phyloP scores from a whole-genome alignment of 371 early-diverging fungal species.

The Nematocida sp. region DNA sequence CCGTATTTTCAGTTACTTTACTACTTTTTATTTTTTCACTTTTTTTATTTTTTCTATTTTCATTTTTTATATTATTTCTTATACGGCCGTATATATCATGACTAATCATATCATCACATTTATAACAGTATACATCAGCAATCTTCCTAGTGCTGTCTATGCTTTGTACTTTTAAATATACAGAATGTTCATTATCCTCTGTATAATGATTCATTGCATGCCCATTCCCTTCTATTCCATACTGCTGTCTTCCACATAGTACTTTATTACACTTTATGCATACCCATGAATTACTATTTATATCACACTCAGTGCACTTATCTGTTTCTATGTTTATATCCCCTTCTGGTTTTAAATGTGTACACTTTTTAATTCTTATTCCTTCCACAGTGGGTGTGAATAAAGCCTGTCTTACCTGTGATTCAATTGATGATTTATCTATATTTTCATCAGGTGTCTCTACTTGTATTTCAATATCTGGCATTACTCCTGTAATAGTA shows the following conservation, averaged over 20 bases:
- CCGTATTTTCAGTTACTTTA: neutral
- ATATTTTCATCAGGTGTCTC: neutral
- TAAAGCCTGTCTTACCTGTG: neutral
- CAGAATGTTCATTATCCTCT: slow-evolving; percentile 76
- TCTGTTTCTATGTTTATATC: neutral
- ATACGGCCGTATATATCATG: neutral
- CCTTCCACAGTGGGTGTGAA: neutral
- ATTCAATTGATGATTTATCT: neutral
- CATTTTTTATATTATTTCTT: neutral
- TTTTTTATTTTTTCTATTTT: neutral
- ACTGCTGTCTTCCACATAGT: slow-evolving; percentile 78
- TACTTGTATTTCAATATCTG: slow-evolving; percentile 22
- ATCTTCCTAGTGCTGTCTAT: slow-evolving; percentile 35
- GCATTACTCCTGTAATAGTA: neutral
- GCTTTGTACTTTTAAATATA: slow-evolving; percentile 72
- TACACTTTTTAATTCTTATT: slow-evolving; percentile 1
- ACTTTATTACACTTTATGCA: slow-evolving; percentile 74
- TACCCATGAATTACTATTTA: slow-evolving; percentile 75
- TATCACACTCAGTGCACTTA: slow-evolving; percentile 78
- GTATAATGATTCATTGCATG: slow-evolving; percentile 84
- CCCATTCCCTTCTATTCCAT: slow-evolving; percentile 95
- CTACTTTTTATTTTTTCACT: neutral
- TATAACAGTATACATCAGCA: slow-evolving; percentile 64
- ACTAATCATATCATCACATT: slow-evolving; percentile 60
- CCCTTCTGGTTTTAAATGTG: neutral